Evolutionary conservation across 1,284 basidiomycete genomes (phyloP).

Genomic region (Rhodotorula sp.): DNA sequence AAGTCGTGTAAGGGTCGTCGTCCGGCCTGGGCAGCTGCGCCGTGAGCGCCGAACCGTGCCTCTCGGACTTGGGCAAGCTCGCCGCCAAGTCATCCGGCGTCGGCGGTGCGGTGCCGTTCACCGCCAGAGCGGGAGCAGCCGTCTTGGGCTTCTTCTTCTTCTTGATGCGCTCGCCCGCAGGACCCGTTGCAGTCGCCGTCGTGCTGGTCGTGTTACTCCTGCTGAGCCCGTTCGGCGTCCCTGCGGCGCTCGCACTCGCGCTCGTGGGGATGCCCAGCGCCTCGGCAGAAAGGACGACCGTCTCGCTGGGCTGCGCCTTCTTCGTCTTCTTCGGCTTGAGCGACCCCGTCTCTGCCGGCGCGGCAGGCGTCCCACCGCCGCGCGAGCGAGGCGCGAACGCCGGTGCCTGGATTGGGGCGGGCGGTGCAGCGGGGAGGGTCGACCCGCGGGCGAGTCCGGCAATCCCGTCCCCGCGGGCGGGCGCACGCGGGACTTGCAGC

Average conservation of each 20-base stretch:
- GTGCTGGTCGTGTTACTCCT: slow-evolving; percentile 4
- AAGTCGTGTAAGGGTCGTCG: slow-evolving; percentile 18
- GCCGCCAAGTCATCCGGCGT: slow-evolving; percentile 35
- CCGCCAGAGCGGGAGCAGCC: not conserved
- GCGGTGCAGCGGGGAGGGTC: slow-evolving; percentile 1
- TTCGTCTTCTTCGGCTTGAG: slow-evolving; percentile 37
- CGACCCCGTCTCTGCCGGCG: slow-evolving; percentile 22
- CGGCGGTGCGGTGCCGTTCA: not conserved
- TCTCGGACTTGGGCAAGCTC: slow-evolving; percentile 18
- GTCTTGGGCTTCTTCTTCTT: slow-evolving; percentile 36
- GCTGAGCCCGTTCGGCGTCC: not conserved
- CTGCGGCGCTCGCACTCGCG: slow-evolving; percentile 8
- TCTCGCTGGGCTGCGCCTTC: slow-evolving; percentile 15
- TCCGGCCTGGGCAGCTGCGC: slow-evolving; percentile 30
- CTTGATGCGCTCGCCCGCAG: not conserved
- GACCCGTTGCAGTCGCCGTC: not conserved
- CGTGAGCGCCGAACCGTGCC: slow-evolving; percentile 9
- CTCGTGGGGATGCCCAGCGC: slow-evolving; percentile 36
- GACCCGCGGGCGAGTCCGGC: slow-evolving; percentile 8
- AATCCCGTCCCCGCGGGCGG: slow-evolving; percentile 14
- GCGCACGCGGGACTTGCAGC: slow-evolving; percentile 8
- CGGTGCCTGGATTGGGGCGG: not conserved
- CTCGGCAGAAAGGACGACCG: slow-evolving; percentile 37
- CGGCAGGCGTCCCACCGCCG: not conserved
- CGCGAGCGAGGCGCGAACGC: slow-evolving; percentile 2